Conservation (phyloP, 2,329 filamentous ascomycete genomes). For the Didymella pinodella region DNA sequence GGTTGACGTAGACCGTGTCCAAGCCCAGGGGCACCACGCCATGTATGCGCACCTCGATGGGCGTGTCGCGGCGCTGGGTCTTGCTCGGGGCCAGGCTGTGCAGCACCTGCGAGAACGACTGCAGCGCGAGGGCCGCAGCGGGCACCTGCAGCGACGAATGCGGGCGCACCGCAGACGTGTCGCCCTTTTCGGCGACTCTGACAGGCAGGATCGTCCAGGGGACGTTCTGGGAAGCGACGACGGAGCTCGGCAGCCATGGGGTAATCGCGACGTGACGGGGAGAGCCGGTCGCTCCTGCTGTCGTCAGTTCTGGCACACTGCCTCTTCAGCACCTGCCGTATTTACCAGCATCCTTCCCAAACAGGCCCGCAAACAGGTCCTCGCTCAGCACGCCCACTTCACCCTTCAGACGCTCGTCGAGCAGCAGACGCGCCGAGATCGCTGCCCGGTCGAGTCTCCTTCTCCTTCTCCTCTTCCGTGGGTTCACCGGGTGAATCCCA, state of each 20-base stretch:
- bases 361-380: constrained; percentile 83
- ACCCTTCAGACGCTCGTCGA: constrained; percentile 85
- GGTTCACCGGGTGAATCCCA: constrained; percentile 33
- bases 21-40: constrained; percentile 81
- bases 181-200: constrained; percentile 52
- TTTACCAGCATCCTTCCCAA: constrained; percentile 53
- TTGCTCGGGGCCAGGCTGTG: constrained; percentile 79
- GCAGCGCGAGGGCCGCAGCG: constrained; percentile 73
- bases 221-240: constrained; percentile 63
- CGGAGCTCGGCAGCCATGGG: constrained; percentile 70
- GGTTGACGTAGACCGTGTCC: constrained; percentile 84
- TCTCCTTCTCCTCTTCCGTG: constrained; percentile 62
- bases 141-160: constrained; percentile 83
- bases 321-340: not conserved
- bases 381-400: constrained; percentile 87
- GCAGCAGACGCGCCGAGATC: constrained; percentile 78
- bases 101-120: constrained; percentile 78
- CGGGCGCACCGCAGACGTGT: constrained; percentile 56
- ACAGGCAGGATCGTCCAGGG: constrained; percentile 89
- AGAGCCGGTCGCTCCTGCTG: constrained; percentile 14
- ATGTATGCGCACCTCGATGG: constrained; percentile 83
- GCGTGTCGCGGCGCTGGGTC: constrained; percentile 74
- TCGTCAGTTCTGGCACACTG: not conserved
- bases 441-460: constrained; percentile 72
- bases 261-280: constrained; percentile 73